These are phyloP conservation scores for Emergomyces orientalis DNA, from an alignment of 2,329 filamentous ascomycete genomes.

Conservation along the genomic window DNA sequence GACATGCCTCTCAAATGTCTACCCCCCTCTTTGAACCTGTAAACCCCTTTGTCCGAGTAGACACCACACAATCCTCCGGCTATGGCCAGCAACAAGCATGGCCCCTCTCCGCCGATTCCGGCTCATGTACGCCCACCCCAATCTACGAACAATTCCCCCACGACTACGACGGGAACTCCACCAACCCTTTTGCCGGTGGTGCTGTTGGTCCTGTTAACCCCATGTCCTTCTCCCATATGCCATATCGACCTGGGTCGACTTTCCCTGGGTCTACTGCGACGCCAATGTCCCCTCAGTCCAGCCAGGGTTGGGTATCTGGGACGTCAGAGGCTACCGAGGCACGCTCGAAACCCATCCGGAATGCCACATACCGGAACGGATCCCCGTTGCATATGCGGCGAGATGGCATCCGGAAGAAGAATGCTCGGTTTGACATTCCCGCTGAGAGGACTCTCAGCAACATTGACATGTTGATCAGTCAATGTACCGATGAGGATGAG, in stretches of 20 bases:
- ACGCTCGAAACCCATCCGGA: slow-evolving; percentile 49
- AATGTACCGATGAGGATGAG: slow-evolving; percentile 72
- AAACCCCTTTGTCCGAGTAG: slow-evolving; percentile 30
- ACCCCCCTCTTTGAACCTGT: slow-evolving; percentile 43
- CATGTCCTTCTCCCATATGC: slow-evolving; percentile 32
- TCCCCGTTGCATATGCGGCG: slow-evolving; percentile 65
- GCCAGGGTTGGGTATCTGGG: slow-evolving; percentile 47
- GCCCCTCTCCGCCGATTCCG: slow-evolving; percentile 57
- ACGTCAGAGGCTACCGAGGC: slow-evolving; percentile 42
- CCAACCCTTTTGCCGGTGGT: slow-evolving; percentile 36
- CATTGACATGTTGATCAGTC: slow-evolving; percentile 85
- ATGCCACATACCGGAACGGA: slow-evolving; percentile 60
- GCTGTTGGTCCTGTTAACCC: slow-evolving; percentile 33
- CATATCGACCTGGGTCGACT: slow-evolving; percentile 41
- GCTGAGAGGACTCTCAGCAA: slow-evolving; percentile 86
- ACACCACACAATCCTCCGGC: slow-evolving; percentile 19
- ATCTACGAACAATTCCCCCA: slow-evolving; percentile 55
- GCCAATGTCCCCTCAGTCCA: slow-evolving; percentile 54
- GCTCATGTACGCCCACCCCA: slow-evolving; percentile 64
- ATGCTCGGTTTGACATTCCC: slow-evolving; percentile 93
- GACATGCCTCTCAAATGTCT: slow-evolving; percentile 33
- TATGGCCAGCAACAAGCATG: slow-evolving; percentile 43
- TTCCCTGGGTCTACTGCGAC: slow-evolving; percentile 40
- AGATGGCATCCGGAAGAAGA: slow-evolving; percentile 97
- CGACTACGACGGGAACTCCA: slow-evolving; percentile 40